phyloP scores from a whole-genome alignment of 1,284 basidiomycete species.

The Ustilago tritici region DNA sequence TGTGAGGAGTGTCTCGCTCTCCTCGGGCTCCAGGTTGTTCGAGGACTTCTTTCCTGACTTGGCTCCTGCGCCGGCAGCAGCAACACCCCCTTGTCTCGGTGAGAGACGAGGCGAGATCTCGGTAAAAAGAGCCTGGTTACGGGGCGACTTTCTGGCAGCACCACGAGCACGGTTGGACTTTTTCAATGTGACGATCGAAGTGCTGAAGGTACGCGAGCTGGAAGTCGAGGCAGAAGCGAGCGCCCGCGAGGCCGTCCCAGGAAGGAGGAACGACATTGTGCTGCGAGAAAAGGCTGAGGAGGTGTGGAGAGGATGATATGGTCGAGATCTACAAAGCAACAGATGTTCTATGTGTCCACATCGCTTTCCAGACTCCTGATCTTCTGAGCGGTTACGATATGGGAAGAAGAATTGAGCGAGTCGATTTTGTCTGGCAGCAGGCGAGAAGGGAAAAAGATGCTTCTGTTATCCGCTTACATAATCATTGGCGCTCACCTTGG shows the following conservation, averaged over 20 bases:
- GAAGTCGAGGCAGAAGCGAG: slow-evolving; percentile 27
- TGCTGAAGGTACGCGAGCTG: slow-evolving; percentile 42
- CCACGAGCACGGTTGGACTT: slow-evolving; percentile 59
- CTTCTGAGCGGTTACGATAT: not conserved
- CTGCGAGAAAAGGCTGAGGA: not conserved
- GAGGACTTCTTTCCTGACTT: slow-evolving; percentile 32
- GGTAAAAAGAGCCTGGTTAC: slow-evolving; percentile 41
- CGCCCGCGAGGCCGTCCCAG: slow-evolving; percentile 12
- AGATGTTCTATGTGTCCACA: not conserved
- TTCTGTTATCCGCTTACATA: slow-evolving; percentile 26
- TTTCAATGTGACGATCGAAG: slow-evolving; percentile 31
- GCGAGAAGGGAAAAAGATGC: not conserved
- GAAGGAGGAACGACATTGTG: slow-evolving; percentile 28
- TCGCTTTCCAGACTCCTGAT: not conserved
- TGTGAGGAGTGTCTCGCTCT: slow-evolving; percentile 45
- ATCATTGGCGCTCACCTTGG: not conserved
- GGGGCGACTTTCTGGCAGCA: slow-evolving; percentile 48
- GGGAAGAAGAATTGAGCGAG: slow-evolving; percentile 21
- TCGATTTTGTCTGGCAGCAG: slow-evolving; percentile 1
- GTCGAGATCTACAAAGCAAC: not conserved
- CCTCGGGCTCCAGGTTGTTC: slow-evolving; percentile 39
- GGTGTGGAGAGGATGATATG: not conserved
- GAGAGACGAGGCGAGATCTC: slow-evolving; percentile 32
- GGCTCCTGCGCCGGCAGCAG: slow-evolving; percentile 8
- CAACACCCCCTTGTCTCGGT: slow-evolving; percentile 20